These are phyloP conservation scores for Leccinum subtestaceum DNA, from an alignment of 768 basidiomycete genomes.

Conservation along the genomic window DNA sequence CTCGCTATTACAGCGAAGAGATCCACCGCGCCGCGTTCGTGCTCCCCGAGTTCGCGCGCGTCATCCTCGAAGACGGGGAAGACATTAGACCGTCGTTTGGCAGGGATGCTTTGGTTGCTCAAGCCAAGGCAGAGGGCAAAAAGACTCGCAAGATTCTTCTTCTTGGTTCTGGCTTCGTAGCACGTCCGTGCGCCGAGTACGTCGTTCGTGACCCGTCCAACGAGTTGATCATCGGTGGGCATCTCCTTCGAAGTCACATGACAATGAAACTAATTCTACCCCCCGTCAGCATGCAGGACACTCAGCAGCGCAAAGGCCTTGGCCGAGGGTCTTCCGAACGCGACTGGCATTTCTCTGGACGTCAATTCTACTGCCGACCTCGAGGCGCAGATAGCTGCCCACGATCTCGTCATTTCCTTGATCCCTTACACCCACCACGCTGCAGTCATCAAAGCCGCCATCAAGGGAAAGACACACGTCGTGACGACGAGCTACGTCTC, in stretches of 20 bases:
- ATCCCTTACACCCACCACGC: conserved; percentile 95
- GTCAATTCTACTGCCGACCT: conserved; percentile 69
- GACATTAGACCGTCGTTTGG: conserved; percentile 77
- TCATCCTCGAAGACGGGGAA: conserved; percentile 68
- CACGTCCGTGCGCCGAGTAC: conserved; percentile 95
- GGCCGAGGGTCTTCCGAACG: conserved; percentile 61
- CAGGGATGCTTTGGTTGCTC: conserved; percentile 47
- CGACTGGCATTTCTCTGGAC: conserved; percentile 78
- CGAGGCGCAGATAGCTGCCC: conserved; percentile 75
- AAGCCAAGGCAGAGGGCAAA: conserved; percentile 45
- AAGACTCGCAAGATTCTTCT: conserved; percentile 69
- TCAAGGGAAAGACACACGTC: conserved; percentile 82
- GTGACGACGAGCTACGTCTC: conserved; percentile 97
- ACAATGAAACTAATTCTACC: conserved; percentile 1
- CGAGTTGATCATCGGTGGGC: conserved; percentile 77
- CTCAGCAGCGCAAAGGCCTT: conserved; percentile 73
- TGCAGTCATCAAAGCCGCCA: conserved; percentile 83
- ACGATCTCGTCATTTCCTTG: conserved; percentile 93
- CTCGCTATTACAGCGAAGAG: conserved; percentile 81
- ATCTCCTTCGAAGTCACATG: background rate
- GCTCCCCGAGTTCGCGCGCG: conserved; percentile 88
- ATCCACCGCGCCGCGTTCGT: conserved; percentile 83
- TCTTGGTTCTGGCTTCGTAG: conserved; percentile 94
- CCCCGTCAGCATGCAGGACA: conserved; percentile 75
- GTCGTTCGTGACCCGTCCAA: conserved; percentile 79